These are phyloP conservation scores for Trichosanthes cucumerina DNA, from an alignment of 306 rosid genomes.

Conservation along the genomic window DNA sequence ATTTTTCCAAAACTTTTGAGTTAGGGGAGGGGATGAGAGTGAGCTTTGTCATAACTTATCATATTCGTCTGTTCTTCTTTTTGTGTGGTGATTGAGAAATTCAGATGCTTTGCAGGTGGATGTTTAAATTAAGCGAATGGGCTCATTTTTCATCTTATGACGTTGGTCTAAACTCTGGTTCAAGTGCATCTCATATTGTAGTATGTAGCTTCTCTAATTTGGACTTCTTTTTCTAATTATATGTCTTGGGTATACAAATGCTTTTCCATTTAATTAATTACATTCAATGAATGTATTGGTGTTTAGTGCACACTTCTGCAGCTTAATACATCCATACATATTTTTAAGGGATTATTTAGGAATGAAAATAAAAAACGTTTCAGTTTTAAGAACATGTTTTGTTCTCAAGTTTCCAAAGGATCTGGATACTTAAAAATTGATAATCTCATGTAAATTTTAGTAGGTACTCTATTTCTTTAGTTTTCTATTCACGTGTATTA, in stretches of 20 bases:
- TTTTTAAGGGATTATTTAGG: not conserved
- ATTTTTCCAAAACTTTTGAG: not conserved
- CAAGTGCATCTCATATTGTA: conserved; percentile 85
- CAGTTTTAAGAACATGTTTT: not conserved
- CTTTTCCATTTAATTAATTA: not conserved
- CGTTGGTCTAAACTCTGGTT: conserved; percentile 82
- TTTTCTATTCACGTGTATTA: not conserved
- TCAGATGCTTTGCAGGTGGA: conserved; percentile 47
- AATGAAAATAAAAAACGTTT: not conserved
- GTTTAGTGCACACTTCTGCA: not conserved
- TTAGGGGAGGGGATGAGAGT: not conserved
- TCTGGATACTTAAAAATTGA: not conserved
- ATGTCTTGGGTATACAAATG: not conserved
- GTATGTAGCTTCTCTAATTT: conserved; percentile 28
- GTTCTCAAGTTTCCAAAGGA: not conserved
- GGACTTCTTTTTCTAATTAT: conserved; percentile 6
- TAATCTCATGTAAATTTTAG: not conserved
- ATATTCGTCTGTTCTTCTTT: not conserved
- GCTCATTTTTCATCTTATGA: conserved; percentile 82
- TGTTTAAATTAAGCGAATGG: conserved; percentile 95
- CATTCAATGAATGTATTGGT: not conserved
- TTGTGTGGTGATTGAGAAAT: not conserved
- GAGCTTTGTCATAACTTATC: not conserved
- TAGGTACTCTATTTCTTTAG: not conserved
- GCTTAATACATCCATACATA: not conserved